Percentiles rank a stretch among this genome's conserved stretches.
These are phyloP conservation scores for Clarireedia sp. DNA, from an alignment of 2,329 filamentous ascomycete species.

Conservation along the genomic window DNA sequence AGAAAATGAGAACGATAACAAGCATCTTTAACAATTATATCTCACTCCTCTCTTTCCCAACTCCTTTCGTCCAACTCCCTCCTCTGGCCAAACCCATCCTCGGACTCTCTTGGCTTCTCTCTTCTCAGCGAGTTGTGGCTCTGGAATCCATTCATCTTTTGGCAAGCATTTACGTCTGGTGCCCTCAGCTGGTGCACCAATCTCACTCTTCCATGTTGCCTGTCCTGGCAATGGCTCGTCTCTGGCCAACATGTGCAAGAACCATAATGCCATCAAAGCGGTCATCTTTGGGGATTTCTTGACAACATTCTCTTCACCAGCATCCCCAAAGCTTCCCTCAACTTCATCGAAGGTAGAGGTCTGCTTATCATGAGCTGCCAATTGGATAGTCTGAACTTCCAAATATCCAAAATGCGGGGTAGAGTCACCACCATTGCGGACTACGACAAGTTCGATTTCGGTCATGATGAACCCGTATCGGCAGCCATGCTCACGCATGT, in stretches of 20 bases:
- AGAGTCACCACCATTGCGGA: constrained; percentile 65
- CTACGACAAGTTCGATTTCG: constrained; percentile 88
- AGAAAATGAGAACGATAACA: neutral
- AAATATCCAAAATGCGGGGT: constrained; percentile 84
- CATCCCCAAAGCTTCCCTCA: constrained; percentile 20
- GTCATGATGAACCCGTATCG: constrained; percentile 95
- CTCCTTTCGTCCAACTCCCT: constrained; percentile 64
- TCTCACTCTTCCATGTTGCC: constrained; percentile 58
- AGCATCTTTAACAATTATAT: constrained; percentile 33
- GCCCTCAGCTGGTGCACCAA: constrained; percentile 66
- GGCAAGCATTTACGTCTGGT: constrained; percentile 61
- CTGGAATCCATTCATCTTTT: constrained; percentile 70
- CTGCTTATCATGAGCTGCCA: constrained; percentile 35
- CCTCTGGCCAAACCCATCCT: constrained; percentile 71
- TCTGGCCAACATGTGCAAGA: constrained; percentile 62
- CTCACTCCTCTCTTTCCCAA: constrained; percentile 57
- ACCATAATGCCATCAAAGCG: constrained; percentile 69
- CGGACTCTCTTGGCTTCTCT: constrained; percentile 63
- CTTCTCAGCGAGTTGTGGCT: constrained; percentile 66
- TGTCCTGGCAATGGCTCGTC: constrained; percentile 53
- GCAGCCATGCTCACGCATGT: constrained; percentile 88
- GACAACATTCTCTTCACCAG: constrained; percentile 29
- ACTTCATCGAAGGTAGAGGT: constrained; percentile 18
- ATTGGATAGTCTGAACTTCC: constrained; percentile 59
- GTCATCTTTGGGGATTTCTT: constrained; percentile 58